phyloP scores from a whole-genome alignment of 2,329 filamentous ascomycete species.

The Claviceps maximensis region DNA sequence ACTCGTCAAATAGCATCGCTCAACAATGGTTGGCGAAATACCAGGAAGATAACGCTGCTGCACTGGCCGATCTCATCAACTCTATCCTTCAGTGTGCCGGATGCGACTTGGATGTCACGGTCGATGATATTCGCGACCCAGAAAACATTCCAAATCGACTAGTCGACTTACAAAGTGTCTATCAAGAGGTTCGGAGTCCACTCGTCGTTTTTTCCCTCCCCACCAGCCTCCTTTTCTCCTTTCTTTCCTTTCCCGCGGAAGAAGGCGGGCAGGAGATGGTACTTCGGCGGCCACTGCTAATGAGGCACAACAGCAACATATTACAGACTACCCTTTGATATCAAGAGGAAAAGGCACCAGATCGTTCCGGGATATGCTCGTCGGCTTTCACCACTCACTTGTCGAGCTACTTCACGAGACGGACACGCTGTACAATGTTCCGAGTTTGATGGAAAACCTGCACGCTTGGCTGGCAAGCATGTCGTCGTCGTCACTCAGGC shows the following conservation, averaged over 20 bases:
- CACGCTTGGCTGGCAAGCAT: conserved; percentile 82
- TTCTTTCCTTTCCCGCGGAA: too few species aligned
- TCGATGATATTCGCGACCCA: conserved; percentile 76
- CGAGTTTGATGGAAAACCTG: conserved; percentile 72
- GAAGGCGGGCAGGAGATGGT: too few species aligned
- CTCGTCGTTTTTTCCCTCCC: conserved; percentile 1
- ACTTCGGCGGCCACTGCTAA: conserved; percentile 14
- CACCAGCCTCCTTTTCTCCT: not conserved
- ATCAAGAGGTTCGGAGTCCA: conserved; percentile 50
- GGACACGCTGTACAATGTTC: conserved; percentile 66
- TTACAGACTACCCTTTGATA: conserved; percentile 84
- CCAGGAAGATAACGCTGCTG: conserved; percentile 36
- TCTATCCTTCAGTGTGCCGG: conserved; percentile 61
- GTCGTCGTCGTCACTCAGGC: conserved; percentile 75
- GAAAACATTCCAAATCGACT: conserved; percentile 74
- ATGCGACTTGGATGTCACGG: conserved; percentile 64
- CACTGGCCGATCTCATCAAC: conserved; percentile 51
- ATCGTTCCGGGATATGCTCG: conserved; percentile 64
- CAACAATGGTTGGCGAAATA: conserved; percentile 48
- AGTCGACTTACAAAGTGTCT: conserved; percentile 75
- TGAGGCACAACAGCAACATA: conserved; percentile 41
- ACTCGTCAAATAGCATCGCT: conserved; percentile 42
- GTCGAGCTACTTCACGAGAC: conserved; percentile 69
- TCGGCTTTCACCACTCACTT: conserved; percentile 66
- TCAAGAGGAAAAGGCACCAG: conserved; percentile 64